Evolutionary conservation across 2,329 filamentous ascomycete species (phyloP).

Genomic region (Knufia fluminis): DNA sequence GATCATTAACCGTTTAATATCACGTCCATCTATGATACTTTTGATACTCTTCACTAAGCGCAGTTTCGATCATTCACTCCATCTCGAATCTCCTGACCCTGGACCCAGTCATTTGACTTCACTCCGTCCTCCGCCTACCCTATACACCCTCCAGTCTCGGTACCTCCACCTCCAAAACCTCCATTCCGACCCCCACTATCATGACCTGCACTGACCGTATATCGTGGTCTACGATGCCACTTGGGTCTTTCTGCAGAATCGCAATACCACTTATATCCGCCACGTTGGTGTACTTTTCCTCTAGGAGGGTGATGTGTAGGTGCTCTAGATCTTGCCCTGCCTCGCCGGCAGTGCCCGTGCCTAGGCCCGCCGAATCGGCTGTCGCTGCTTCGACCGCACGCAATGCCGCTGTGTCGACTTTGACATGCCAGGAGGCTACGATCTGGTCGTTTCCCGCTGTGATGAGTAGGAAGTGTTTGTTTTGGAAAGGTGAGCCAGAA

Average conservation of each 20-base stretch:
- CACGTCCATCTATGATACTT: too few species aligned
- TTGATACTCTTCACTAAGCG: too few species aligned
- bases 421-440: conserved; percentile 36
- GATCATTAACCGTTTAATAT: too few species aligned
- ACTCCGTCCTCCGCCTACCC: too few species aligned
- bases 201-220: conserved; percentile 10
- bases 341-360: too few species aligned
- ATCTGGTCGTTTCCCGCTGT: conserved; percentile 39
- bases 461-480: conserved; percentile 24
- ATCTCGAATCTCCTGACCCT: too few species aligned
- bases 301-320: conserved; percentile 13
- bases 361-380: too few species aligned
- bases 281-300: conserved; percentile 18
- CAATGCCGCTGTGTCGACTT: conserved; percentile 20
- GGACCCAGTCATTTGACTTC: too few species aligned
- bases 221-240: neutral
- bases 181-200: conserved; percentile 21
- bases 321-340: conserved; percentile 4
- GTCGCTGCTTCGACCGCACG: too few species aligned
- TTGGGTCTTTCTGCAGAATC: conserved; percentile 8
- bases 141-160: too few species aligned
- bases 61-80: too few species aligned
- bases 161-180: conserved; percentile 10
- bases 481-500: conserved; percentile 1
- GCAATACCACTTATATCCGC: conserved; percentile 20